Evolutionary conservation across 495 filamentous ascomycete genomes (phyloP), one percentile per base, ranked within the genome.

Genomic region (Aspergillus nanangensis): DNA sequence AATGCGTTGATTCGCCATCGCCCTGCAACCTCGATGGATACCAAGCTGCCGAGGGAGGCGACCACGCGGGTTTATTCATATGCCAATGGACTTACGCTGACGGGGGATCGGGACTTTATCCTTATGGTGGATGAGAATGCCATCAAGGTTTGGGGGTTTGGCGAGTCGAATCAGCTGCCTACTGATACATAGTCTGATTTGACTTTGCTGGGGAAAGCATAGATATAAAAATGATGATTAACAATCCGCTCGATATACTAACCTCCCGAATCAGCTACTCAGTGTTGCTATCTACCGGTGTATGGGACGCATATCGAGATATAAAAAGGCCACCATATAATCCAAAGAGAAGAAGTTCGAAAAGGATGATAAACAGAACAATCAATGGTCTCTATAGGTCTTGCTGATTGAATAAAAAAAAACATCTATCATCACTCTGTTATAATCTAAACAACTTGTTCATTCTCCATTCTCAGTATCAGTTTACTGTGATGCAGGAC

Each of bases 311-410:
- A n/a, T n/a, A n/a, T n/a, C n/a, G n/a, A n/a, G n/a, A n/a, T n/a
- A n/a, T n/a, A n/a, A n/a, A n/a, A n/a, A n/a, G n/a, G n/a, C n/a
- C 15, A 15, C 8, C 13, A 18, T 3, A 36, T 8, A 39, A 55
- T 64, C 53, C 62, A 62, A 66, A 55, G 50, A 58, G 63, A 59
- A 55, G 53, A 58, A 63, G 57, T 59, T 60, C 58, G 50, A 52
- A 61, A 60, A 56, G 44, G 51, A 52, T 47, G 32, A 57, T 53
- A 45, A 50, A 57, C 50, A 52, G 44, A 45, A 49, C 32, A 39
- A 47, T 43, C 39, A 49, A 49, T 49, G 38, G 23, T 47, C 44
- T 55, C 46, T 51, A 56, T 51, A 39, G 35, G 27, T 39, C 35
- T 20, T 22, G 17, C 39, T 31, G 18, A 17, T n/a, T 21, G 10